A percentile compares a stretch with the other conserved stretches of the same genome.
These are phyloP conservation scores for Cochlearia excelsa DNA, from an alignment of 345 rosid genomes.

Conservation along the genomic window DNA sequence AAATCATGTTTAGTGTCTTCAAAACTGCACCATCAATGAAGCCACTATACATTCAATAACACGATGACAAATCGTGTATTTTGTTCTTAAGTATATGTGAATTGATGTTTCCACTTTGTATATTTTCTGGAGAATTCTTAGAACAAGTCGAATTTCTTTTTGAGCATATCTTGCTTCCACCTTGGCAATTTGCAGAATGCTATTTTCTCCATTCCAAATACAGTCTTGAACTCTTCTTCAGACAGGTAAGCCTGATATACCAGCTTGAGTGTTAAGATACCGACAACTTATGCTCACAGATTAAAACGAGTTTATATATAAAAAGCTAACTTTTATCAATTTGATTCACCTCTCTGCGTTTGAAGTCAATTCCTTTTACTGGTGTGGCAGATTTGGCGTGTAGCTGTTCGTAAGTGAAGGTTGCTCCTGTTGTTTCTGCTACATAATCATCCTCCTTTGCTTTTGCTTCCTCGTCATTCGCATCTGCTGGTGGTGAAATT, in stretches of 20 bases:
- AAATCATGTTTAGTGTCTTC: slow-evolving; percentile 8
- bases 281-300: slow-evolving; percentile 8
- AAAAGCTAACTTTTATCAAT: slow-evolving; percentile 3
- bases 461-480: slow-evolving; percentile 26
- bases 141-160: slow-evolving; percentile 81
- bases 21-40: slow-evolving; percentile 22
- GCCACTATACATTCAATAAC: slow-evolving; percentile 13
- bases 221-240: slow-evolving; percentile 68
- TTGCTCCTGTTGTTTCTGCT: slow-evolving; percentile 33
- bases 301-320: not conserved
- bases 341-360: slow-evolving; percentile 81
- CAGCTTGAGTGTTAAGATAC: slow-evolving; percentile 13
- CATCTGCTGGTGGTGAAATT: slow-evolving; percentile 29
- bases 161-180: slow-evolving; percentile 96
- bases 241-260: slow-evolving; percentile 71
- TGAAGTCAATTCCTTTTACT: slow-evolving; percentile 86
- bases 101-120: slow-evolving; percentile 10
- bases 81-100: slow-evolving; percentile 16
- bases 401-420: slow-evolving; percentile 81
- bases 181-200: slow-evolving; percentile 76
- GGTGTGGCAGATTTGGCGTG: slow-evolving; percentile 83
- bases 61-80: slow-evolving; percentile 12
- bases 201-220: slow-evolving; percentile 73
- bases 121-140: slow-evolving; percentile 25
- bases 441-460: slow-evolving; percentile 33